Conservation (phyloP, 768 basidiomycete genomes). For the Trametes cubensis region DNA sequence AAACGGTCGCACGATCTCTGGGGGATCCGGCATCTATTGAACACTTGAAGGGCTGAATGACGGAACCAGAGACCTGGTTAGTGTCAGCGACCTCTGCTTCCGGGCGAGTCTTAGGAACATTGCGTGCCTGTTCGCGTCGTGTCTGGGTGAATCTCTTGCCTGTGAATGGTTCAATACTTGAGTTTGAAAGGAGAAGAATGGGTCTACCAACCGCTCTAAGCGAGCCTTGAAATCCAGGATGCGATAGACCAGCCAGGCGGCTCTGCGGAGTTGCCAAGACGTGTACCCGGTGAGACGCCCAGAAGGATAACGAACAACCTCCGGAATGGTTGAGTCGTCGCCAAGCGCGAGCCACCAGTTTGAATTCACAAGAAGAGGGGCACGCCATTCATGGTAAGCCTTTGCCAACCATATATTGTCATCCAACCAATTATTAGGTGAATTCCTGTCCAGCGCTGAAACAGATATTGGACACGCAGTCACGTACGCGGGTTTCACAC, state of each 20-base stretch:
- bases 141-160: conserved; percentile 70
- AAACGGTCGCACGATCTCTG: conserved; percentile 64
- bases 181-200: neutral
- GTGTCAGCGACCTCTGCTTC: neutral
- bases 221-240: conserved; percentile 72
- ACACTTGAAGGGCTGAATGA: conserved; percentile 60
- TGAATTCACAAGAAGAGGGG: conserved; percentile 84
- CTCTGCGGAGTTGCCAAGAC: conserved; percentile 83
- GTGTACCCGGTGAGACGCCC: conserved; percentile 46
- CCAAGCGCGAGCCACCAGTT: conserved; percentile 95
- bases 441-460: conserved; percentile 77
- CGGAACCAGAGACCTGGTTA: conserved; percentile 58
- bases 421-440: conserved; percentile 91
- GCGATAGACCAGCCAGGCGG: conserved; percentile 79
- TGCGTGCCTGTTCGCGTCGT: conserved; percentile 67
- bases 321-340: conserved; percentile 70
- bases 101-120: neutral
- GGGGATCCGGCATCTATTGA: conserved; percentile 80
- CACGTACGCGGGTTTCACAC: conserved; percentile 17
- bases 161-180: conserved; percentile 32
- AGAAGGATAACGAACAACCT: conserved; percentile 29
- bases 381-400: conserved; percentile 86
- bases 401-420: conserved; percentile 91
- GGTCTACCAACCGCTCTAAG: conserved; percentile 56
- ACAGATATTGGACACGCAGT: conserved; percentile 8